Evolutionary conservation across 495 filamentous ascomycete species (phyloP).

Genomic region (Parachaetomium inaequale): DNA sequence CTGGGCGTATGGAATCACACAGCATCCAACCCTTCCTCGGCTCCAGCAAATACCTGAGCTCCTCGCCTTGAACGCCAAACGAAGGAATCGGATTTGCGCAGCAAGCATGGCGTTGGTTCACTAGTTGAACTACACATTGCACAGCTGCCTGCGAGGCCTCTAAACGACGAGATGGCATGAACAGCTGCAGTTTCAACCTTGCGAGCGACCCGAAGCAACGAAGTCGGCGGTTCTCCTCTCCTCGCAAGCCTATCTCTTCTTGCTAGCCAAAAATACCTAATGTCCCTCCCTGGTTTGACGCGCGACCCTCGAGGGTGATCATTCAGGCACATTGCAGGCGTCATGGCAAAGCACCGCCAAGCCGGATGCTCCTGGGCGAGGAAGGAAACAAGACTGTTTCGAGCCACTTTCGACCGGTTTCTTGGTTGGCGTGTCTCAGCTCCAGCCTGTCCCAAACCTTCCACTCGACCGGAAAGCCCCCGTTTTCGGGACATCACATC

Average conservation of each 20-base stretch:
- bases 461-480: neutral
- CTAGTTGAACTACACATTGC: neutral
- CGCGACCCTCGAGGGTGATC: slow-evolving; percentile 8
- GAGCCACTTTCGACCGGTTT: neutral
- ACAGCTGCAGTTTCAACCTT: slow-evolving; percentile 30
- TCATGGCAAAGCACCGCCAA: neutral
- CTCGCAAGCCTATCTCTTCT: neutral
- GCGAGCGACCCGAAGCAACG: slow-evolving; percentile 1
- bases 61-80: no score
- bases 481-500: neutral
- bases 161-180: slow-evolving; percentile 22
- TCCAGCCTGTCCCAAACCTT: neutral
- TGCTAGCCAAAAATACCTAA: neutral
- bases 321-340: neutral
- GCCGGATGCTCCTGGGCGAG: neutral
- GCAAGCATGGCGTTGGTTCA: no score
- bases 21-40: no score
- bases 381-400: neutral
- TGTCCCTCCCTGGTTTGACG: neutral
- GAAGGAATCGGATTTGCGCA: no score
- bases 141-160: neutral
- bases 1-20: neutral
- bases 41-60: no score
- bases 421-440: neutral
- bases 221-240: neutral